Evolutionary conservation across 768 basidiomycete genomes (phyloP), one percentile per base, ranked within the genome.

Genomic region (Pulveroboletus frians): DNA sequence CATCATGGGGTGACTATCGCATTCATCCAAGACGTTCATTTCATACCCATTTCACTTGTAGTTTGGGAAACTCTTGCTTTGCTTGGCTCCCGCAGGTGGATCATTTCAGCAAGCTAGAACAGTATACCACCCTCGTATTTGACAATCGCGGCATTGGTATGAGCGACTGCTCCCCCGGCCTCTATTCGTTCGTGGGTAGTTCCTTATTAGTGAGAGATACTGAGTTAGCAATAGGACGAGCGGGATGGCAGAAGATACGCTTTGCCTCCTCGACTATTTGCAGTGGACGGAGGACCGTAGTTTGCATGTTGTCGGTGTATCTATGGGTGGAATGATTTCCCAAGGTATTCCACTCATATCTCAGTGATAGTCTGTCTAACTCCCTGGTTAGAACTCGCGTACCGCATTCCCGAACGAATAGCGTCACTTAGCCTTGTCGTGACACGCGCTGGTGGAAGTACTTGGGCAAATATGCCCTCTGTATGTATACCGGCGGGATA

Each of bases 111-210:
- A 60, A 26, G 17, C 64, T 74, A 13, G 67, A 72, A 13, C 69
- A 79, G 29, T 85, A 84, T 31, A 13, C 13, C 3, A 14, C 13
- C 13, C 31, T 14, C 13, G 31, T 31, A 11, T 90, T 92, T 60
- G 89, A 92, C 65, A 91, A 92, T 63, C 77, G 89, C 34, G 89
- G 89, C 1, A 87, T 87, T 6, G 89, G 31, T 5, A 7, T 31
- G 31, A 31, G 31, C 31, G 13, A 14, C 26, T 78, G 74, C 37
- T 88, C 88, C 0, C 66, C 72, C 39, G 89, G 89, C 1, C 88
- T 87, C 1, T 92, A 91, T 68, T 76, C 84, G 87, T 88, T 59
- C 50, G 79, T 72, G 23, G 20, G 26, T 5, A 0, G 3, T 21
- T 26, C 5, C 23, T 26, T 26, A 6, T 26, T 6, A 26, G 23